phyloP scores from a whole-genome alignment of 495 filamentous ascomycete genomes.

The Ramalina intermedia region DNA sequence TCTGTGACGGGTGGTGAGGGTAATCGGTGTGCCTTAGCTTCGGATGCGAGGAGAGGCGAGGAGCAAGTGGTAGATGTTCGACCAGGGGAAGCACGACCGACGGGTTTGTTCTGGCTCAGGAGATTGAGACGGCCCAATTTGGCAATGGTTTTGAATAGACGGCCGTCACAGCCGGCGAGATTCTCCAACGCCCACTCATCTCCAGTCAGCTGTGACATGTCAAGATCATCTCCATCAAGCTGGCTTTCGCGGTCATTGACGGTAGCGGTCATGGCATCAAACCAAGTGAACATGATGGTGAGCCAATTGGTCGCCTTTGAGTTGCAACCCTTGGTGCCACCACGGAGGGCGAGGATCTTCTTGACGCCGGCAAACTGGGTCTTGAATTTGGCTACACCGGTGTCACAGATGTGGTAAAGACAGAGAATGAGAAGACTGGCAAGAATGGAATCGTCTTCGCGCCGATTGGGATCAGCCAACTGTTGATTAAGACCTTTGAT shows the following conservation, averaged over 20 bases:
- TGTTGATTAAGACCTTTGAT: slow-evolving; percentile 73
- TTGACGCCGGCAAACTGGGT: slow-evolving; percentile 91
- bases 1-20: slow-evolving; percentile 26
- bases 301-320: slow-evolving; percentile 73
- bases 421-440: slow-evolving; percentile 81
- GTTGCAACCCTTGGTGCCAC: slow-evolving; percentile 40
- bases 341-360: slow-evolving; percentile 72
- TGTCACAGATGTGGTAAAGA: slow-evolving; percentile 87
- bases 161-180: slow-evolving; percentile 71
- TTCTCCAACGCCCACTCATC: slow-evolving; percentile 75
- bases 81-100: slow-evolving; percentile 23
- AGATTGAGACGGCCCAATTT: slow-evolving; percentile 75
- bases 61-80: slow-evolving; percentile 8
- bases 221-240: slow-evolving; percentile 53
- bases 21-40: slow-evolving; percentile 14
- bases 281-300: slow-evolving; percentile 91
- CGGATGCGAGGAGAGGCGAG: slow-evolving; percentile 8
- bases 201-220: slow-evolving; percentile 48
- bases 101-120: slow-evolving; percentile 61
- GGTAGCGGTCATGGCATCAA: slow-evolving; percentile 84
- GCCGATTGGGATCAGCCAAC: slow-evolving; percentile 55
- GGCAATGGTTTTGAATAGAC: slow-evolving; percentile 62
- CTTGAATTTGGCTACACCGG: slow-evolving; percentile 78
- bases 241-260: slow-evolving; percentile 90
- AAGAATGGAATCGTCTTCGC: slow-evolving; percentile 73